These are phyloP conservation scores for Mycena galericulata DNA, from an alignment of 768 basidiomycete genomes.

Conservation along the genomic window DNA sequence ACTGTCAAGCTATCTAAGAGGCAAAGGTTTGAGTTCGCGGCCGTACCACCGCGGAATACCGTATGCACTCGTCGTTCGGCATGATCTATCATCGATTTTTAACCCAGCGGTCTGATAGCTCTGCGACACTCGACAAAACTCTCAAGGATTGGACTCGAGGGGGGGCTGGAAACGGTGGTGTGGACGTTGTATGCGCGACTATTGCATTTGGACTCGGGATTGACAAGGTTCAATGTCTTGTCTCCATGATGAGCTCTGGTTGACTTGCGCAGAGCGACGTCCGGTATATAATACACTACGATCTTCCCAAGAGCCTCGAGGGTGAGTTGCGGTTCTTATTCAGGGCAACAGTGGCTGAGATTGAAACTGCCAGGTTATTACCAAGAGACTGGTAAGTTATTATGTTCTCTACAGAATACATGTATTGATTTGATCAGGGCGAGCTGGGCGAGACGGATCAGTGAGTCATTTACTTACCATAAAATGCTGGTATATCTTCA, in stretches of 20 bases:
- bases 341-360: slow-evolving; percentile 1
- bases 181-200: slow-evolving; percentile 80
- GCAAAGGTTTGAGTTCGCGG: slow-evolving; percentile 72
- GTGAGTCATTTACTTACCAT: slow-evolving; percentile 55
- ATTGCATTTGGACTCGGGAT: slow-evolving; percentile 92
- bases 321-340: slow-evolving; percentile 52
- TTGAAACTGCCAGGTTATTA: slow-evolving; percentile 71
- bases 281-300: slow-evolving; percentile 85
- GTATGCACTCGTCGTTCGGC: slow-evolving; percentile 54
- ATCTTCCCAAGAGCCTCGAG: slow-evolving; percentile 87
- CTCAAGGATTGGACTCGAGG: slow-evolving; percentile 70
- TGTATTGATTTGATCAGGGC: slow-evolving; percentile 54
- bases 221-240: slow-evolving; percentile 65
- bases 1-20: slow-evolving; percentile 70
- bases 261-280: slow-evolving; percentile 11
- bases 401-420: background rate
- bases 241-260: background rate
- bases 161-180: slow-evolving; percentile 60
- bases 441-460: slow-evolving; percentile 82
- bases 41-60: slow-evolving; percentile 82
- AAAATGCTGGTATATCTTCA: background rate
- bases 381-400: slow-evolving; percentile 79
- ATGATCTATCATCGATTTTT: background rate
- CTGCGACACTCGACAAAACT: slow-evolving; percentile 65
- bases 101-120: slow-evolving; percentile 44